Conservation (phyloP, 1,139 yeast species). For the Diutina sp. region DNA sequence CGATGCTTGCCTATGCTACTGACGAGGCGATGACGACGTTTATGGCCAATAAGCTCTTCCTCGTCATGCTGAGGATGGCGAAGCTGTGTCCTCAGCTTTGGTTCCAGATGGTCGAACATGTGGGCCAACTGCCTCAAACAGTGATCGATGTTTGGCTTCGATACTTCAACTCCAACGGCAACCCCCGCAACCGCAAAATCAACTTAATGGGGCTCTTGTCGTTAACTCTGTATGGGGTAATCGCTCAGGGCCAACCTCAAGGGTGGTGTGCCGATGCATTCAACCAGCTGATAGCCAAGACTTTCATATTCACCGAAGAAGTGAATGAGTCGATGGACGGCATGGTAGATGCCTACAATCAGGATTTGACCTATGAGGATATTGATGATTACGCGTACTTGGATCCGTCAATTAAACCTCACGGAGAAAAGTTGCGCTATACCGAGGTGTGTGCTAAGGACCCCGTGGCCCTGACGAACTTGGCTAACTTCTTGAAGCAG, state of each 20-base stretch:
- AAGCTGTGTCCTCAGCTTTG: slow-evolving; percentile 34
- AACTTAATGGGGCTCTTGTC: slow-evolving; percentile 48
- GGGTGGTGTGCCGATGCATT: not conserved
- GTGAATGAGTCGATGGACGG: slow-evolving; percentile 50
- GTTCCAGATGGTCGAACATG: slow-evolving; percentile 20
- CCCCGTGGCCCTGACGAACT: slow-evolving; percentile 44
- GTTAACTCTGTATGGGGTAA: slow-evolving; percentile 15
- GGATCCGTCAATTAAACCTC: slow-evolving; percentile 34
- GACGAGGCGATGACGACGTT: slow-evolving; percentile 38
- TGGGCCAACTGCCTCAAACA: slow-evolving; percentile 13
- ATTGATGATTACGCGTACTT: slow-evolving; percentile 34
- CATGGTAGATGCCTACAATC: slow-evolving; percentile 49
- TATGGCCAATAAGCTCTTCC: slow-evolving; percentile 36
- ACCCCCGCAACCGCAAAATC: slow-evolving; percentile 55
- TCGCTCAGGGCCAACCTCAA: not conserved
- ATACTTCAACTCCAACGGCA: slow-evolving; percentile 39
- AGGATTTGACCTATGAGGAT: slow-evolving; percentile 41
- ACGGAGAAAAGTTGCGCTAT: slow-evolving; percentile 48
- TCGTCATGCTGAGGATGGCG: slow-evolving; percentile 42
- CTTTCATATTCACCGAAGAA: slow-evolving; percentile 61
- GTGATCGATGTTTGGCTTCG: slow-evolving; percentile 23
- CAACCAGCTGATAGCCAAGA: slow-evolving; percentile 20
- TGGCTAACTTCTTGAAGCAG: slow-evolving; percentile 16
- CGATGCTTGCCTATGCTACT: slow-evolving; percentile 31
- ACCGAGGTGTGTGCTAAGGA: slow-evolving; percentile 37